Evolutionary conservation across 2,329 filamentous ascomycete genomes (phyloP).

Genomic region (Hypoxylon sp.): DNA sequence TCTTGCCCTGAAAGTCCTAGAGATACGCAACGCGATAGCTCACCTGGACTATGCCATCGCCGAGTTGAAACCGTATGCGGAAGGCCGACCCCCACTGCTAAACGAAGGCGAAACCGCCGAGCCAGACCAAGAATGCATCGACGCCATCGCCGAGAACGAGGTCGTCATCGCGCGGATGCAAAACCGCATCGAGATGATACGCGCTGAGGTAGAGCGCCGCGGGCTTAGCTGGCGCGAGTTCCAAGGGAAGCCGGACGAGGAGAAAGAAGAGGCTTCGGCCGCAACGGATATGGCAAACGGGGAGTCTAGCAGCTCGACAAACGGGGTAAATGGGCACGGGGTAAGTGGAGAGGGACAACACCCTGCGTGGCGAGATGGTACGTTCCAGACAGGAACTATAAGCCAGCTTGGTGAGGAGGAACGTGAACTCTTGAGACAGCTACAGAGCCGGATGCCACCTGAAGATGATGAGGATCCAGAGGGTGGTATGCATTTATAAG

Average conservation of each 20-base stretch:
- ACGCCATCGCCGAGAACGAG: slow-evolving; percentile 81
- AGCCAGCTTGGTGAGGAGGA: slow-evolving; percentile 71
- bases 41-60: slow-evolving; percentile 82
- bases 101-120: slow-evolving; percentile 48
- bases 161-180: slow-evolving; percentile 77
- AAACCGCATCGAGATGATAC: slow-evolving; percentile 75
- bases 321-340: slow-evolving; percentile 50
- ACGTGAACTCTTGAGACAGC: slow-evolving; percentile 68
- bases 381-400: slow-evolving; percentile 73
- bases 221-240: slow-evolving; percentile 73
- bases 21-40: slow-evolving; percentile 80
- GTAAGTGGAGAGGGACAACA: slow-evolving; percentile 31
- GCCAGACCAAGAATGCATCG: slow-evolving; percentile 79
- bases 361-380: slow-evolving; percentile 73
- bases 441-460: slow-evolving; percentile 70
- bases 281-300: slow-evolving; percentile 6
- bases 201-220: slow-evolving; percentile 73
- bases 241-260: slow-evolving; percentile 62
- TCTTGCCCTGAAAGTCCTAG: slow-evolving; percentile 81
- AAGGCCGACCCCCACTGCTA: slow-evolving; percentile 60
- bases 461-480: slow-evolving; percentile 63
- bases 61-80: slow-evolving; percentile 78
- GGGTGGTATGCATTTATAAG: slow-evolving; percentile 74
- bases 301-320: slow-evolving; percentile 32
- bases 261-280: slow-evolving; percentile 24